phyloP scores from a whole-genome alignment of 2,329 filamentous ascomycete genomes.

The Trichoderma asperellum region DNA sequence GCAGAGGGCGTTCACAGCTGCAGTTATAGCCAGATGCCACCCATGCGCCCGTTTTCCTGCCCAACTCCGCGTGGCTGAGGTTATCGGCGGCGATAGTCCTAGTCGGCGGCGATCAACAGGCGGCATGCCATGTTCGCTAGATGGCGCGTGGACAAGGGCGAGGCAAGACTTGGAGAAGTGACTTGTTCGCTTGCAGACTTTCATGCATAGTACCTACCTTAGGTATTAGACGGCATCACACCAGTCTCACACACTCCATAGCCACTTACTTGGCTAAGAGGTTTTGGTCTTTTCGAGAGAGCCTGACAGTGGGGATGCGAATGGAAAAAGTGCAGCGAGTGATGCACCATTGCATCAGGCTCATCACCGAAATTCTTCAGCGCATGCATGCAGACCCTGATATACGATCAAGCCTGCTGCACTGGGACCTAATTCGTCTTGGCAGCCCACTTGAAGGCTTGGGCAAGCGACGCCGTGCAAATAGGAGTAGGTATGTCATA shows the following conservation, averaged over 20 bases:
- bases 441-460: neutral
- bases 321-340: neutral
- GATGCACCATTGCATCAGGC: neutral
- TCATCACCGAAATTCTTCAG: neutral
- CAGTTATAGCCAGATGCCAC: conserved; percentile 5
- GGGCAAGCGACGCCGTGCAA: neutral
- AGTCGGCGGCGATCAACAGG: conserved; percentile 24
- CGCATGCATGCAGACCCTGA: neutral
- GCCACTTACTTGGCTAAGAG: neutral
- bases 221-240: conserved; percentile 21
- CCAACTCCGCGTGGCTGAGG: conserved; percentile 25
- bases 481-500: neutral
- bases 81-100: conserved; percentile 25
- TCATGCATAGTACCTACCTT: conserved; percentile 14
- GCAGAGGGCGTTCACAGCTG: neutral
- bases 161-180: conserved; percentile 9
- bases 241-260: conserved; percentile 16
- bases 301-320: conserved; percentile 8
- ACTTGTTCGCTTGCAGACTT: conserved; percentile 24
- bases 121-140: conserved; percentile 17
- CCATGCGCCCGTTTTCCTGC: conserved; percentile 15
- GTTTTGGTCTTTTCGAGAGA: neutral
- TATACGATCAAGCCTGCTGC: conserved; percentile 11
- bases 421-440: neutral
- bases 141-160: conserved; percentile 19